Base-by-base conservation (phyloP, 2,329 filamentous ascomycete genomes). In the Chaetomiaceae sp. region DNA sequence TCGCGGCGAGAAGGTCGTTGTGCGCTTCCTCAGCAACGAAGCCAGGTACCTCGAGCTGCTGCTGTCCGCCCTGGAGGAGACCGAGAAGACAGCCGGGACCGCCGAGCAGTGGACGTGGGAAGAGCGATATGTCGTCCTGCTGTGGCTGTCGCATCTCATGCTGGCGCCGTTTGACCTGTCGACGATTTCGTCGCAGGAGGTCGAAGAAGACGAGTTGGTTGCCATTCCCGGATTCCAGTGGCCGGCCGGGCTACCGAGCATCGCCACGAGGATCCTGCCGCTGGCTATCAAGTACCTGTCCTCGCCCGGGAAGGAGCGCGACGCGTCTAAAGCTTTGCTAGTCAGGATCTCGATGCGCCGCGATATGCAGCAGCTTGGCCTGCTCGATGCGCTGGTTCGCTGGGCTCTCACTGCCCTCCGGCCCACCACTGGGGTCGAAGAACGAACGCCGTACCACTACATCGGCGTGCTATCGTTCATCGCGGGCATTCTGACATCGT, bases 21-120 rank as follows among this genome's bases (percentile, higher is more conserved):
- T 89, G 42, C 81, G 88, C 34, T 96, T 97, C 61, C 72, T 98
- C 54, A 91, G 86, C 62, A 95, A 93, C 54, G 93, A 97, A 64
- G 84, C 89, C 2, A 84, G 78, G 59, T 84, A 90, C 59, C 76
- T 98, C 12, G 90, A 95, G 62, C 75, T 84, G 1, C 74, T 98
- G 50, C 73, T 96, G 8, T 74, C 76, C 2, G 83, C 84, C 14
- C 79, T 95, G 34, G 88, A 94, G 60, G 72, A 76, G 17, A 67
- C 72, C 1, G 75, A 78, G 55, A 53, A 59, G 7, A 20, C 33
- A 2, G 43, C 42, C 2, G 27, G 11, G 8, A 33, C 51, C 2
- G 26, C 36, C 17, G 33, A 35, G 20, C 40, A 48, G 0, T 80
- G 85, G 73, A 73, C 74, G 1, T 98, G 93, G 93, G 84, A 95